A percentile compares a stretch with the other conserved stretches of the same genome.
Conservation (phyloP, 78 protist genomes). For the Polysphondylium violaceum region DNA sequence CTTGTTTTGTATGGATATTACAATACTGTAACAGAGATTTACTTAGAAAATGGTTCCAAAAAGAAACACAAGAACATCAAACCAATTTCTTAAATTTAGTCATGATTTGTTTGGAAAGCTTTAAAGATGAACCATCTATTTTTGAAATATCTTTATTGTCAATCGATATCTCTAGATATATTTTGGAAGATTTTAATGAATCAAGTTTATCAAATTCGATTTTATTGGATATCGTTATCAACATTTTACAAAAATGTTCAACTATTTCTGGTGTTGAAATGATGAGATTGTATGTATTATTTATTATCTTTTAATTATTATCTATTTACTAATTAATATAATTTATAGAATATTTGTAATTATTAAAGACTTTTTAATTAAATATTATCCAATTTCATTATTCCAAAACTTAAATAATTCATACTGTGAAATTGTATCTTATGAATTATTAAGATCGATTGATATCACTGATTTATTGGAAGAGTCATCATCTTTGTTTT, state of each 20-base stretch:
- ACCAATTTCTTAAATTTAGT: conserved; percentile 16
- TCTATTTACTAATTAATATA: no score
- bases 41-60: conserved; percentile 32
- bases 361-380: conserved; percentile 35
- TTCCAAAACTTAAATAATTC: conserved; percentile 25
- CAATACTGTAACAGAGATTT: conserved; percentile 56
- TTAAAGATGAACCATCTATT: conserved; percentile 70
- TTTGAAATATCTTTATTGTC: conserved; percentile 38
- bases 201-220: not conserved
- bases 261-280: conserved; percentile 36
- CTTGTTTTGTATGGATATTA: conserved; percentile 62
- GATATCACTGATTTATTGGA: conserved; percentile 15
- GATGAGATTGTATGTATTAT: conserved; percentile 5
- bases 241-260: conserved; percentile 32
- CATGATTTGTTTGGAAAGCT: conserved; percentile 25
- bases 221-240: conserved; percentile 47
- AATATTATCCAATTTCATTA: conserved; percentile 9
- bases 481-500: conserved; percentile 51
- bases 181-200: conserved; percentile 44
- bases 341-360: conserved; percentile 2
- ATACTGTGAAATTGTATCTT: conserved; percentile 33
- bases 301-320: not conserved
- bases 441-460: conserved; percentile 33
- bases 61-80: conserved; percentile 57
- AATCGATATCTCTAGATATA: conserved; percentile 34